phyloP scores from a whole-genome alignment of 352 stramenopile genomes.

The Phytophthora sojae region DNA sequence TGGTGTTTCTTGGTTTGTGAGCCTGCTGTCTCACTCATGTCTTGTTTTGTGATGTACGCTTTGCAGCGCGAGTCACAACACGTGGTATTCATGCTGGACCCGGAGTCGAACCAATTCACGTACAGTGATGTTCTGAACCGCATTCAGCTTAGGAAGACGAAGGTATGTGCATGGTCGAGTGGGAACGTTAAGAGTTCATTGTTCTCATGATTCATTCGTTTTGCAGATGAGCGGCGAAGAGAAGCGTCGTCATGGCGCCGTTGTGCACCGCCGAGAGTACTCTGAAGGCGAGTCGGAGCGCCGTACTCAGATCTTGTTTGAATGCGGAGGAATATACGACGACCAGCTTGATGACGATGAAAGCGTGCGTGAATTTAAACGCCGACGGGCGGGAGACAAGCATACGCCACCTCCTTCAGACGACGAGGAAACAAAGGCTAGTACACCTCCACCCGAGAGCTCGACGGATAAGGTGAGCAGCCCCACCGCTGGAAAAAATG shows the following conservation, averaged over 20 bases:
- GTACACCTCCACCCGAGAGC: slow-evolving; percentile 33
- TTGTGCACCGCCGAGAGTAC: slow-evolving; percentile 80
- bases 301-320: slow-evolving; percentile 65
- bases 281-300: slow-evolving; percentile 71
- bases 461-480: slow-evolving; percentile 30
- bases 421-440: slow-evolving; percentile 60
- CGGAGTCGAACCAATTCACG: slow-evolving; percentile 77
- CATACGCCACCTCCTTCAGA: slow-evolving; percentile 23
- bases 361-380: slow-evolving; percentile 69
- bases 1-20: slow-evolving; percentile 6
- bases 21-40: no score
- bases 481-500: slow-evolving; percentile 31
- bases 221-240: slow-evolving; percentile 71
- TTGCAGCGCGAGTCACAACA: slow-evolving; percentile 68
- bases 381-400: slow-evolving; percentile 48
- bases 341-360: slow-evolving; percentile 73
- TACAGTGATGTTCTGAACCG: slow-evolving; percentile 81
- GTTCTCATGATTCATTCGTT: slow-evolving; percentile 2
- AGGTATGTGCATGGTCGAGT: slow-evolving; percentile 39
- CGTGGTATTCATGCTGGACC: slow-evolving; percentile 82
- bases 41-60: slow-evolving; percentile 7
- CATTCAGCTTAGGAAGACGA: slow-evolving; percentile 86
- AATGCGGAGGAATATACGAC: slow-evolving; percentile 74
- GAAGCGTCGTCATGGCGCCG: slow-evolving; percentile 78
- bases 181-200: background rate